phyloP scores from a whole-genome alignment of 2,329 filamentous ascomycete species.

The Gliomastix tumulicola region DNA sequence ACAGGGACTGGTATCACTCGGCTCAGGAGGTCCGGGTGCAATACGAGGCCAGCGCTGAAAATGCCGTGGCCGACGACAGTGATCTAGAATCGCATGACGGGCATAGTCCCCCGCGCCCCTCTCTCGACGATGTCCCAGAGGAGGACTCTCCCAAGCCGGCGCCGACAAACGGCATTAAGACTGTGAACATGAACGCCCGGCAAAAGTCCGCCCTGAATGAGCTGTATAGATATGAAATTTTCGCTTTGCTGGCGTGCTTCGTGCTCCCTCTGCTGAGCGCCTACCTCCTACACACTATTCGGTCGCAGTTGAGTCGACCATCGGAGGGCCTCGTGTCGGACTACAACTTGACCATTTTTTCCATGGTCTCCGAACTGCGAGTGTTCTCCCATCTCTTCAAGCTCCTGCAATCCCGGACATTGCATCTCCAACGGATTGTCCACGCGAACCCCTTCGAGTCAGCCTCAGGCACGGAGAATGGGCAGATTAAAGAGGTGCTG shows the following conservation, averaged over 20 bases:
- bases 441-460: constrained; percentile 37
- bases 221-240: constrained; percentile 66
- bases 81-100: constrained; percentile 25
- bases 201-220: constrained; percentile 45
- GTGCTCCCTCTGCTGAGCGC: constrained; percentile 71
- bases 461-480: constrained; percentile 8
- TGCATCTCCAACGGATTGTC: constrained; percentile 74
- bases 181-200: constrained; percentile 8
- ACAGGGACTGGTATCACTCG: constrained; percentile 67
- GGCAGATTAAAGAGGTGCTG: constrained; percentile 48
- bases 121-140: constrained; percentile 37
- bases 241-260: constrained; percentile 74
- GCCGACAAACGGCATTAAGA: constrained; percentile 7
- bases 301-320: constrained; percentile 71
- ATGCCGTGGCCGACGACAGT: constrained; percentile 36
- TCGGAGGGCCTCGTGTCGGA: constrained; percentile 86
- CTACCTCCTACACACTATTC: constrained; percentile 74
- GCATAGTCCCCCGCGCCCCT: constrained; percentile 7
- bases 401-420: constrained; percentile 69
- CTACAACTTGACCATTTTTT: constrained; percentile 87
- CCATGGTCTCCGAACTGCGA: constrained; percentile 78
- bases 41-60: constrained; percentile 34
- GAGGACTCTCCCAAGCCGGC: constrained; percentile 18
- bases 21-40: constrained; percentile 55
- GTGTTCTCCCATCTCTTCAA: constrained; percentile 77